Evolutionary conservation across 2,329 filamentous ascomycete genomes (phyloP).

Genomic region (Colletotrichum sp.): DNA sequence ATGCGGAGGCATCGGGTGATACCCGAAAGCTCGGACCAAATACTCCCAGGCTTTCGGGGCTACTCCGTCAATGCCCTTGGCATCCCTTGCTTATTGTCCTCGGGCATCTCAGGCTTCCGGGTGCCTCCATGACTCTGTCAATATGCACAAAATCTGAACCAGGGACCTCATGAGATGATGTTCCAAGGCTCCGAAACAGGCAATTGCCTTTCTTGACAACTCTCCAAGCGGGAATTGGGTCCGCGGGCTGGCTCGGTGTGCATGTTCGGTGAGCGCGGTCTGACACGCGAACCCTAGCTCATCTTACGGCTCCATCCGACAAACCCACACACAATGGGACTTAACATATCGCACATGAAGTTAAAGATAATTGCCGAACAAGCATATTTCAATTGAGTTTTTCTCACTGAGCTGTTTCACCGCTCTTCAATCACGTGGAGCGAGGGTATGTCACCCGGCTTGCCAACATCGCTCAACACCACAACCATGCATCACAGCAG

Average conservation of each 20-base stretch:
- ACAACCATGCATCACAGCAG: neutral
- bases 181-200: neutral
- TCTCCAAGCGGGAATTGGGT: accelerated
- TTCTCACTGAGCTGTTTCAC: neutral
- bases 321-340: neutral
- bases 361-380: neutral
- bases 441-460: neutral
- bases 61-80: neutral
- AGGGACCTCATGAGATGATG: neutral
- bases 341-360: neutral
- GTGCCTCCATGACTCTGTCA: neutral
- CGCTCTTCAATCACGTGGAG: neutral
- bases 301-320: neutral
- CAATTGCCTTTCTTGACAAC: neutral
- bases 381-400: neutral
- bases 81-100: neutral
- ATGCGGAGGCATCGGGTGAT: neutral
- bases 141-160: neutral
- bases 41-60: neutral
- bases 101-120: neutral
- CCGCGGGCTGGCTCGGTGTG: neutral
- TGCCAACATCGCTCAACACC: neutral
- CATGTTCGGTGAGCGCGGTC: neutral
- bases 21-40: neutral
- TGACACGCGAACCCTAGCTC: neutral